Conservation (phyloP, 2,329 filamentous ascomycete genomes). For the Sporothrix curviconia region DNA sequence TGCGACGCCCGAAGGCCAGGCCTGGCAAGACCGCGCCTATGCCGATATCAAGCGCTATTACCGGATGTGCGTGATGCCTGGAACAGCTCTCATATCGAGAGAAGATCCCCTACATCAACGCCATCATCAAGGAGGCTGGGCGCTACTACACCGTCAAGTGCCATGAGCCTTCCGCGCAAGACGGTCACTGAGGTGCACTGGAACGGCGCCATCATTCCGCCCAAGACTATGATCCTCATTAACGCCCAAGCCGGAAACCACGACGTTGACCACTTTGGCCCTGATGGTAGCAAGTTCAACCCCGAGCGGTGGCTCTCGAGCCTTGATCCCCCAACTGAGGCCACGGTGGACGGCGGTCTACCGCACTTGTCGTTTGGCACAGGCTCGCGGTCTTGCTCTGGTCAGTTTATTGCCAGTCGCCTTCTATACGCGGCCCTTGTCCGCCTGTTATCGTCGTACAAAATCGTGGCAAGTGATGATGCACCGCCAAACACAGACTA, state of each 20-base stretch:
- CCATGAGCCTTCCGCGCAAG: conserved; percentile 67
- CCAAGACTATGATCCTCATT: conserved; percentile 74
- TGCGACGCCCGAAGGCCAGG: conserved; percentile 58
- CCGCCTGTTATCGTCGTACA: conserved; percentile 35
- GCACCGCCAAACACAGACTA: conserved; percentile 46
- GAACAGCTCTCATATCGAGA: conserved; percentile 65
- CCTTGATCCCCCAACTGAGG: conserved; percentile 14
- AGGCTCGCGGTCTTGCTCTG: conserved; percentile 57
- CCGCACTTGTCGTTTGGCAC: conserved; percentile 58
- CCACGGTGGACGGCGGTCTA: conserved; percentile 41
- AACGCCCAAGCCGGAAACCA: conserved; percentile 72
- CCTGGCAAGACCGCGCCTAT: conserved; percentile 63
- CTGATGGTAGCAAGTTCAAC: conserved; percentile 52
- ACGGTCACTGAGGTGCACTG: conserved; percentile 68
- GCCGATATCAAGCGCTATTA: conserved; percentile 65
- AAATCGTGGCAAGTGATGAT: conserved; percentile 52
- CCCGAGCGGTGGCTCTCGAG: conserved; percentile 59
- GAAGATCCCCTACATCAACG: conserved; percentile 69
- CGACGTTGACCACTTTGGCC: conserved; percentile 60
- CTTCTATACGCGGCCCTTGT: conserved; percentile 56
- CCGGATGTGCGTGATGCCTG: conserved; percentile 64
- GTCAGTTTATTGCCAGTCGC: conserved; percentile 56
- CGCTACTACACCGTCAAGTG: conserved; percentile 75
- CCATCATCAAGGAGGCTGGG: conserved; percentile 70
- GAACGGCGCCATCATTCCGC: conserved; percentile 60